Base-by-base conservation (phyloP, 225 moss, liverwort and hornwort genomes). In the Pleurozium schreberi region DNA sequence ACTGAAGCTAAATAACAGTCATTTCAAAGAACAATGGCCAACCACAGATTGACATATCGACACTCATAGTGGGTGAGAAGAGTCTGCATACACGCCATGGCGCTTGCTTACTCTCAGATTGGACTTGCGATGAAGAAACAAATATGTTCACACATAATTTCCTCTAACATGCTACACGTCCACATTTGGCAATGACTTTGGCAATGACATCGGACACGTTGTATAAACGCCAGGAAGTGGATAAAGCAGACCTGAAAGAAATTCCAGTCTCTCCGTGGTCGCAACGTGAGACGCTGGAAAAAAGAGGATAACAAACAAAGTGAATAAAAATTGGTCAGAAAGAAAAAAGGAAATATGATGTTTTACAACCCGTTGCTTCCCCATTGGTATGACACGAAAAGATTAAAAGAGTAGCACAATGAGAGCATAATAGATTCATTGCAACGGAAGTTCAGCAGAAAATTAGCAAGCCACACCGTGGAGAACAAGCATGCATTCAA, bases 211-310 rank as follows among this genome's bases (percentile, higher is more conserved):
- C 81, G 85, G 23, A 70, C 65, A 75, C 45, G 30, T 49, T 62
- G 30, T 33, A 63, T 23, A 53, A 64, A 33, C 76, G 65, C 57
- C 58, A 71, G 30, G 85, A 71, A 70, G 78, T 55, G 63, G 66
- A 88, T 64, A 82, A 87, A 83, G 55, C 87, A 87, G 43, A 94
- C 94, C 94, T 91, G 94, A 87, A 18, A 96, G 95, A 90, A 98
- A 96, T 63, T 98, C 96, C 83, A 96, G 86, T 92, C 95, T 94
- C 78, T 95, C 93, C 34, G 94, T 82, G 76, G 86, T 92, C 69
- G 91, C 92, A 84, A 98, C 93, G 87, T 92, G 96, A 82, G 90
- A 91, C 76, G 96, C 96, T 97, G 97, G 80, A 38, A 68, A 82
- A 58, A 36, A 91, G n/a, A 20, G 30, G 67, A n/a, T 53, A 49